Evolutionary conservation across 2,329 filamentous ascomycete genomes (phyloP).

Genomic region (Fusarium sp.): DNA sequence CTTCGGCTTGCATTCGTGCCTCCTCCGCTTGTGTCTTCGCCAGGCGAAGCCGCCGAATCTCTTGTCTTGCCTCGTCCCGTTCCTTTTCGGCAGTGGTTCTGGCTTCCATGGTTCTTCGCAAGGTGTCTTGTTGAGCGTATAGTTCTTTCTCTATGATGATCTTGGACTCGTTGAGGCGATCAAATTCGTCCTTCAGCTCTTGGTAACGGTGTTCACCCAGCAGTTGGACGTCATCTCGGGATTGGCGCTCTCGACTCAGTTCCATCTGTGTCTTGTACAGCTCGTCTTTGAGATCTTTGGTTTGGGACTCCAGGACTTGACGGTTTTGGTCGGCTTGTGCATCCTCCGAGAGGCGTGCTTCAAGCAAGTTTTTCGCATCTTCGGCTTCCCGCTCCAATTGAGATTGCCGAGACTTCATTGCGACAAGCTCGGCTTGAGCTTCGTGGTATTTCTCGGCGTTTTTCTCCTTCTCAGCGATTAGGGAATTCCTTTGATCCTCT

Average conservation of each 20-base stretch:
- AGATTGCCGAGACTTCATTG: slow-evolving; percentile 85
- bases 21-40: slow-evolving; percentile 90
- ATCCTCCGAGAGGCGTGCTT: slow-evolving; percentile 91
- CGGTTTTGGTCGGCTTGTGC: slow-evolving; percentile 86
- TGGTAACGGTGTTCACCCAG: slow-evolving; percentile 91
- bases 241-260: slow-evolving; percentile 91
- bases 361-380: slow-evolving; percentile 88
- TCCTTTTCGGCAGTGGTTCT: slow-evolving; percentile 85
- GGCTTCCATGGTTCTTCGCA: slow-evolving; percentile 88
- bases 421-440: slow-evolving; percentile 88
- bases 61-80: slow-evolving; percentile 88
- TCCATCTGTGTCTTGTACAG: slow-evolving; percentile 89
- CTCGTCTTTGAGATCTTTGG: slow-evolving; percentile 87
- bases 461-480: slow-evolving; percentile 84
- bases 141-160: slow-evolving; percentile 98
- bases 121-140: slow-evolving; percentile 93
- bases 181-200: slow-evolving; percentile 86
- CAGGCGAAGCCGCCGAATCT: slow-evolving; percentile 85
- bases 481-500: slow-evolving; percentile 81
- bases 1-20: slow-evolving; percentile 85
- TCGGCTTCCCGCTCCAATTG: slow-evolving; percentile 90
- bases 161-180: slow-evolving; percentile 91
- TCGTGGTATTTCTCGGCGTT: slow-evolving; percentile 83
- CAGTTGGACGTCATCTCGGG: slow-evolving; percentile 91
- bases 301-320: slow-evolving; percentile 87